These are phyloP conservation scores for Fragilariopsis cylindrus DNA, from an alignment of 108 stramenopile genomes.

Conservation along the genomic window DNA sequence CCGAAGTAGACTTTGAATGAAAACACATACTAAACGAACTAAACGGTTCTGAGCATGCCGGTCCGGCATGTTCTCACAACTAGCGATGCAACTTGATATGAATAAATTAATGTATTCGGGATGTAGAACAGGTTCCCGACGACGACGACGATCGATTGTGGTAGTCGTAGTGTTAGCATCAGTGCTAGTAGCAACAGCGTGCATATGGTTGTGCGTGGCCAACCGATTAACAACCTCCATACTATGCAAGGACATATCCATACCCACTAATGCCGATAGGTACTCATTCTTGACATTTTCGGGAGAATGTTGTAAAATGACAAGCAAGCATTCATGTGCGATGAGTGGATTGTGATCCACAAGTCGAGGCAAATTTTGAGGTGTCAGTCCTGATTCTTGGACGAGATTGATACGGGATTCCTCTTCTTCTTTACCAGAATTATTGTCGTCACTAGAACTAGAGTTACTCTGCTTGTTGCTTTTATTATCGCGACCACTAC, in stretches of 20 bases:
- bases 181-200: constrained; percentile 16
- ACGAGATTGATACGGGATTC: constrained; percentile 51
- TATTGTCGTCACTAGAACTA: constrained; percentile 15
- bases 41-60: constrained; percentile 93
- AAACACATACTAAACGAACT: constrained; percentile 96
- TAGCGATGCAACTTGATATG: constrained; percentile 94
- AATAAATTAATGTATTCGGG: constrained; percentile 96
- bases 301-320: constrained; percentile 61
- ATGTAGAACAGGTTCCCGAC: constrained; percentile 72
- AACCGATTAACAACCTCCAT: constrained; percentile 97
- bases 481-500: constrained; percentile 5
- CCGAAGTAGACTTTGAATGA: constrained; percentile 92
- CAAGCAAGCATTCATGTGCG: constrained; percentile 90
- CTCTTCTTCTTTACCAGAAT: constrained; percentile 19
- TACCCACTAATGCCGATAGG: constrained; percentile 90
- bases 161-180: not conserved
- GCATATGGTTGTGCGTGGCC: constrained; percentile 50
- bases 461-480: constrained; percentile 19
- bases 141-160: not conserved
- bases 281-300: constrained; percentile 75
- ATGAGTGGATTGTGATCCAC: constrained; percentile 97
- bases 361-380: constrained; percentile 87
- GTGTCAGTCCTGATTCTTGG: constrained; percentile 80
- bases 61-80: constrained; percentile 92
- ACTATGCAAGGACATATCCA: constrained; percentile 96